Base-by-base conservation (phyloP, 805 yeast species). In the Kregervanrija pseudodelftensis region DNA sequence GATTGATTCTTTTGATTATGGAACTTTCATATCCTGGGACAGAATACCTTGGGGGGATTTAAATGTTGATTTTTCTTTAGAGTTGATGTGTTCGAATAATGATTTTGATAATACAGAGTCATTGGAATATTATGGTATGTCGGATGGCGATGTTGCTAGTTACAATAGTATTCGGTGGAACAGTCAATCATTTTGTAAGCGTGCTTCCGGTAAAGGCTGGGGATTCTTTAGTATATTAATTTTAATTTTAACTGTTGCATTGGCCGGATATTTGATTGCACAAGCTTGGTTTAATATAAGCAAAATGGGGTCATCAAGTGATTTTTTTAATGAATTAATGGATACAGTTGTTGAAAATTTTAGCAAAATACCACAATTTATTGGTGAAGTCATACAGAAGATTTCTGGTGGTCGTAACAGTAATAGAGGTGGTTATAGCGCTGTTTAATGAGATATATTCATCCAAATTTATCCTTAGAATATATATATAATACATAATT, bases 351-450 rank as follows among this genome's bases (percentile, higher is more conserved):
- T 74, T 37, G 85, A 79, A 45, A 67, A 82, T 31, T 57, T 76
- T 37, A 68, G 70, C 22, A 79, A 81, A 1, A 63, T 82, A 41
- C 93, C 93, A 5, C 74, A 74, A 11, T 81, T 90, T 49, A 52
- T 76, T 37, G 73, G 69, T 50, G 96, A 90, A 64, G 72, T 90
- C 4, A 67, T 79, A 36, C 76, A 76, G 41, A 87, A 76, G 55
- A 61, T 90, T 32, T 71, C 82, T 43, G 82, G 91, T 7, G 74
- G 79, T 16, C 66, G 72, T 43, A 36, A 14, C 12, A 17, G 36
- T 7, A 67, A 75, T 39, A 76, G 96, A 60, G 95, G 95, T 28
- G 98, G 96, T 14, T 91, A 93, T 63, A 82, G 95, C 59, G 98
- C 97, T 33, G 95, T 93, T 10, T 90, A 70, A 66, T 11, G 10